Evolutionary conservation across 257 asterid genomes (phyloP).

Genomic region (Penstemon newberryi): DNA sequence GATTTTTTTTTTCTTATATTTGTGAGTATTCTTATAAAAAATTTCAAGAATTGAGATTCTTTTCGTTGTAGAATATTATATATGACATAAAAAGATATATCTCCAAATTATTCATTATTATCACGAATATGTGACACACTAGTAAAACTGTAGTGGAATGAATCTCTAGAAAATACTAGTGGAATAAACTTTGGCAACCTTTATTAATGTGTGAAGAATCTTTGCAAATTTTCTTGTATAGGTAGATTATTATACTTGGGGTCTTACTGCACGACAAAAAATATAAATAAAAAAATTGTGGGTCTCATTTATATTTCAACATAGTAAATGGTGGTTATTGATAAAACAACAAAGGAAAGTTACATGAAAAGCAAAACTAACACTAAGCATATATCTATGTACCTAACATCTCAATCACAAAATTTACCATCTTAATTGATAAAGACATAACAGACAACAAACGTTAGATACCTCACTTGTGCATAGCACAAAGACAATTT

Average conservation of each 20-base stretch:
- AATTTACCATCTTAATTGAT: too few relatives aligned
- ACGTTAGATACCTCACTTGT: slow-evolving; percentile 30
- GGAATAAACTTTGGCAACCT: neutral
- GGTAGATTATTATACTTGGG: neutral
- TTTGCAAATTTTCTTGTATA: neutral
- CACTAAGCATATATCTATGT: too few relatives aligned
- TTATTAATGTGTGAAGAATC: neutral
- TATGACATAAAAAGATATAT: neutral
- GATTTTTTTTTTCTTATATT: too few relatives aligned
- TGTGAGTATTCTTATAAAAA: neutral
- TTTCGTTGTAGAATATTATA: neutral
- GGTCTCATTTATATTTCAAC: too few relatives aligned
- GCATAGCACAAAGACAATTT: slow-evolving; percentile 56
- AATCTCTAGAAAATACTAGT: neutral
- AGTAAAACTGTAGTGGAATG: neutral
- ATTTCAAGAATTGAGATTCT: neutral
- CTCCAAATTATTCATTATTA: too few relatives aligned
- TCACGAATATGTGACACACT: neutral
- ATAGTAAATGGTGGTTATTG: too few relatives aligned
- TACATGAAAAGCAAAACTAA: too few relatives aligned
- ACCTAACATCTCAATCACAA: too few relatives aligned
- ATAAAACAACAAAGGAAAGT: too few relatives aligned
- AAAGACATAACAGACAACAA: too few relatives aligned
- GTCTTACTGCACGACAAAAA: neutral
- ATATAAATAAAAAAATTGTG: too few relatives aligned